phyloP scores from a whole-genome alignment of 2,329 filamentous ascomycete genomes.

The Coleophoma crateriformis region DNA sequence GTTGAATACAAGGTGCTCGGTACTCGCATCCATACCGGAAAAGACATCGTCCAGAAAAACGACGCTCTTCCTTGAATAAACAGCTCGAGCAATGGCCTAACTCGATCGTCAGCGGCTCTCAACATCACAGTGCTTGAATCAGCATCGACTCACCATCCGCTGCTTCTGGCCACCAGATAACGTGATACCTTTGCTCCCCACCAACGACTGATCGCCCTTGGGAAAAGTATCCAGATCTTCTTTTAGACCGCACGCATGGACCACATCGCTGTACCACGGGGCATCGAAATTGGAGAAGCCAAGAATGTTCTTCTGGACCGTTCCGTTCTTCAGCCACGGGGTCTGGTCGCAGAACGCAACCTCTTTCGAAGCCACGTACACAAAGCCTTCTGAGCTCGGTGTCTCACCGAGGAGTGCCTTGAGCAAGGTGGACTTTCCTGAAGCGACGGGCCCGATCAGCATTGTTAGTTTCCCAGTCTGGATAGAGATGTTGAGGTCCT shows the following conservation, averaged over 20 bases:
- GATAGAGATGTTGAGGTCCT: neutral
- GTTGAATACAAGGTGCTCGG: slow-evolving; percentile 4
- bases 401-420: slow-evolving; percentile 23
- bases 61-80: neutral
- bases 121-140: neutral
- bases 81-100: neutral
- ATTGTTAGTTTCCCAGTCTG: slow-evolving; percentile 11
- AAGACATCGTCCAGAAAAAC: slow-evolving; percentile 1
- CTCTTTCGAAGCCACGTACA: slow-evolving; percentile 3
- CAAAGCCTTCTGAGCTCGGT: slow-evolving; percentile 4
- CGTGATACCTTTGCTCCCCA: slow-evolving; percentile 25
- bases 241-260: slow-evolving; percentile 17
- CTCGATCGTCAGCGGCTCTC: neutral
- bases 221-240: slow-evolving; percentile 17
- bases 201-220: slow-evolving; percentile 17
- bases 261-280: slow-evolving; percentile 18
- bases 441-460: slow-evolving; percentile 25
- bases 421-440: slow-evolving; percentile 23
- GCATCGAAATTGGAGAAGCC: slow-evolving; percentile 22
- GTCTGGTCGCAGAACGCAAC: slow-evolving; percentile 37
- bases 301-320: slow-evolving; percentile 33
- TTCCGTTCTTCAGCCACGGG: slow-evolving; percentile 37
- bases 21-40: neutral
- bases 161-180: slow-evolving; percentile 24
- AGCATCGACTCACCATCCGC: slow-evolving; percentile 10